Evolutionary conservation across 352 stramenopile species (phyloP).

Genomic region (Pythium graminicola): DNA sequence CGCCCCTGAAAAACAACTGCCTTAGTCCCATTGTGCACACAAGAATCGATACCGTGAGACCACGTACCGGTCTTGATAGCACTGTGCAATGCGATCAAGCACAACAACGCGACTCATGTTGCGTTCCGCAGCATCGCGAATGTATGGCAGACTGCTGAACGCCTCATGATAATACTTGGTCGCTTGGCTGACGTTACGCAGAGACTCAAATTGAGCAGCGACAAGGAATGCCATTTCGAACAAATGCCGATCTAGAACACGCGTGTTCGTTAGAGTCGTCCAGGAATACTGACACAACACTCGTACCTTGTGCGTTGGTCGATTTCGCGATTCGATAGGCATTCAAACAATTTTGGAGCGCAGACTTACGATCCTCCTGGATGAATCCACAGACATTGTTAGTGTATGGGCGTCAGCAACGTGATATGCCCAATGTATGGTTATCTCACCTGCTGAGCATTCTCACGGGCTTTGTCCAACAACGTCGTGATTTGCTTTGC

Average conservation of each 20-base stretch:
- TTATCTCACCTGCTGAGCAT: slow-evolving; percentile 34
- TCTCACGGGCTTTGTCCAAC: slow-evolving; percentile 43
- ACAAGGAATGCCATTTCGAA: slow-evolving; percentile 74
- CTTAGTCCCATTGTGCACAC: no score
- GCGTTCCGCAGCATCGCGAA: slow-evolving; percentile 26
- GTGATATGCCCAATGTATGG: neutral
- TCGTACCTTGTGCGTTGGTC: slow-evolving; percentile 55
- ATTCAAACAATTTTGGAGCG: slow-evolving; percentile 60
- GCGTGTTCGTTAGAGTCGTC: no score
- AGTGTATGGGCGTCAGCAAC: no score
- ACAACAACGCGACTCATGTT: slow-evolving; percentile 54
- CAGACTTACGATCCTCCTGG: slow-evolving; percentile 39
- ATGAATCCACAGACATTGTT: neutral
- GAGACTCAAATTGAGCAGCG: slow-evolving; percentile 63
- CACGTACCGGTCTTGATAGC: slow-evolving; percentile 52
- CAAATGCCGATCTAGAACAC: slow-evolving; percentile 55
- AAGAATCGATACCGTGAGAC: no score
- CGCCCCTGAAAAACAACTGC: no score
- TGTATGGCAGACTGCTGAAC: slow-evolving; percentile 38
- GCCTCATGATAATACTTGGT: slow-evolving; percentile 70
- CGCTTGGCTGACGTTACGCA: slow-evolving; percentile 33
- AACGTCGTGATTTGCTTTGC: slow-evolving; percentile 45
- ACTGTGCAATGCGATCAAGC: slow-evolving; percentile 71
- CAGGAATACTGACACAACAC: no score
- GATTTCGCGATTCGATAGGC: slow-evolving; percentile 57